These are phyloP conservation scores for Aureobasidium uvarum DNA, from an alignment of 2,329 filamentous ascomycete species.

Conservation along the genomic window DNA sequence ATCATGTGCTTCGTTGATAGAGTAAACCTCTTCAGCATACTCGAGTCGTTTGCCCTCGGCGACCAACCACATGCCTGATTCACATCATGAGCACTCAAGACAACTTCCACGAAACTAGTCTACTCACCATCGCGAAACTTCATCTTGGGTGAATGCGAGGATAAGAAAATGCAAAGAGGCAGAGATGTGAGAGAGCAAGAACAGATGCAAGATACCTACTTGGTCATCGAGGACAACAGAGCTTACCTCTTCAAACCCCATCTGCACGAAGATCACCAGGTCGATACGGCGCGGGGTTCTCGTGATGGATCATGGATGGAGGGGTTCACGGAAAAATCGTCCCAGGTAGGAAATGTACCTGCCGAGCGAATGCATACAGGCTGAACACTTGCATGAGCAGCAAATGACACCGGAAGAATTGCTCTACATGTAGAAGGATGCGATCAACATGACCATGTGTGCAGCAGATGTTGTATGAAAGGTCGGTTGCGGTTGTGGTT, in stretches of 20 bases:
- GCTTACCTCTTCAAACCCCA: background rate
- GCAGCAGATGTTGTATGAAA: background rate
- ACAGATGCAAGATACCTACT: background rate
- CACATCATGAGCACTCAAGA: slow-evolving; percentile 26
- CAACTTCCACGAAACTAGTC: background rate
- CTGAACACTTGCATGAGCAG: background rate
- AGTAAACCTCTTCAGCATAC: slow-evolving; percentile 65
- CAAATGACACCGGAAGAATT: slow-evolving; percentile 5
- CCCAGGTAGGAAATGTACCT: slow-evolving; percentile 8
- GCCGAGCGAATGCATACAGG: slow-evolving; percentile 4
- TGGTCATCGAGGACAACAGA: background rate
- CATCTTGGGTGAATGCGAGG: slow-evolving; percentile 43
- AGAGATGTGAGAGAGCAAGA: background rate
- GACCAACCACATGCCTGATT: slow-evolving; percentile 61
- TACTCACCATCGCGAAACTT: slow-evolving; percentile 59
- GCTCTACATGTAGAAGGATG: background rate
- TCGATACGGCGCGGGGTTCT: slow-evolving; percentile 2
- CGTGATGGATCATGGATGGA: background rate
- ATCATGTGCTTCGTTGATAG: slow-evolving; percentile 47
- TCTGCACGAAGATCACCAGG: slow-evolving; percentile 2
- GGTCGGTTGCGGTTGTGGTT: background rate
- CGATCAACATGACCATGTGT: background rate
- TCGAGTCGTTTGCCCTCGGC: slow-evolving; percentile 60
- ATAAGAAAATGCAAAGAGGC: background rate
- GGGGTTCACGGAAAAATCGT: slow-evolving; percentile 17